Evolutionary conservation across 2,329 filamentous ascomycete species (phyloP).

Genomic region (Amauroascus verrucosus): DNA sequence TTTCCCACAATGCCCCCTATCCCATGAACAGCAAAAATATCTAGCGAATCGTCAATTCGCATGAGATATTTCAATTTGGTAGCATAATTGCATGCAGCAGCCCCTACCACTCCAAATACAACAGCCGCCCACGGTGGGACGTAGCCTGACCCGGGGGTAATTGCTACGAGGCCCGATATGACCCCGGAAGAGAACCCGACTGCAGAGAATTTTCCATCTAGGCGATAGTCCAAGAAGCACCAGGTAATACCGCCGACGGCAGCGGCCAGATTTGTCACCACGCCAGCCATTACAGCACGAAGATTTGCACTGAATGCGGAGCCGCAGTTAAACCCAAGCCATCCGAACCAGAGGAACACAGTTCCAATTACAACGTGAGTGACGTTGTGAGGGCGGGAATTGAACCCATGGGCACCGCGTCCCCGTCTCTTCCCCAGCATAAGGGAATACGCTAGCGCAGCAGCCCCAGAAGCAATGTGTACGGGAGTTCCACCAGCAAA

Average conservation of each 20-base stretch:
- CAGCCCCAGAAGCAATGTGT: constrained; percentile 72
- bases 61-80: constrained; percentile 84
- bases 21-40: constrained; percentile 78
- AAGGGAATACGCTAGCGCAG: constrained; percentile 80
- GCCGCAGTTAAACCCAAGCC: constrained; percentile 91
- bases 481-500: constrained; percentile 87
- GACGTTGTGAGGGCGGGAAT: constrained; percentile 87
- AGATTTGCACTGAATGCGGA: constrained; percentile 72
- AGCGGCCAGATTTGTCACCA: constrained; percentile 77
- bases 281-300: constrained; percentile 73
- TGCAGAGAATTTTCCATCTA: constrained; percentile 85
- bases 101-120: constrained; percentile 66
- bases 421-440: constrained; percentile 80
- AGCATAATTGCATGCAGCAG: constrained; percentile 72
- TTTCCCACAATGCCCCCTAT: constrained; percentile 72
- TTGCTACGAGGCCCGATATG: constrained; percentile 74
- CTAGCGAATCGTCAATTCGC: constrained; percentile 70
- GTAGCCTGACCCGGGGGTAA: constrained; percentile 78
- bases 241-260: constrained; percentile 78
- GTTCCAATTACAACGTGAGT: constrained; percentile 87
- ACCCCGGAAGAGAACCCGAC: constrained; percentile 90
- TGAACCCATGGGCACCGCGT: constrained; percentile 76
- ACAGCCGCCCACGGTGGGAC: constrained; percentile 79
- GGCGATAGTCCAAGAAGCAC: constrained; percentile 78
- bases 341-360: constrained; percentile 89